These are phyloP conservation scores for Stylonectria norvegica DNA, from an alignment of 2,329 filamentous ascomycete species.

Conservation along the genomic window DNA sequence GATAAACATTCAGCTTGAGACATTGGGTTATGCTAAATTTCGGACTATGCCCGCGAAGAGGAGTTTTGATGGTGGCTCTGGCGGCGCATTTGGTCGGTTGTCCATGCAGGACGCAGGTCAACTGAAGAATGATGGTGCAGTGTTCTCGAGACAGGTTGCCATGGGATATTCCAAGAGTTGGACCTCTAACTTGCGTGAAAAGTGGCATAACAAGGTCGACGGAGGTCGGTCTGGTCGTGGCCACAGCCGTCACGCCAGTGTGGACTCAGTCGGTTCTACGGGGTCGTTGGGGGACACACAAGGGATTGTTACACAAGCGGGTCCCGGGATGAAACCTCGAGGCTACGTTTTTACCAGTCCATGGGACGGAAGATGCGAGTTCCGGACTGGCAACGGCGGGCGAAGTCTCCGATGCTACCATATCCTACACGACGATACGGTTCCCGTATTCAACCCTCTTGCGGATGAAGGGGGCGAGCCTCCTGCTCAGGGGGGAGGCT, in stretches of 20 bases:
- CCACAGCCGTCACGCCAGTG: conserved; percentile 30
- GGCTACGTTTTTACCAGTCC: conserved; percentile 80
- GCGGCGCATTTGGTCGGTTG: conserved; percentile 9
- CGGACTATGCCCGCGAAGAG: conserved; percentile 44
- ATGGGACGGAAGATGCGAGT: conserved; percentile 85
- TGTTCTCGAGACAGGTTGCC: conserved; percentile 53
- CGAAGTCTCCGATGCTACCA: conserved; percentile 73
- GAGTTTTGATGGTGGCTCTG: conserved; percentile 31
- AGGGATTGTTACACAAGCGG: conserved; percentile 36
- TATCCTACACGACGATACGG: conserved; percentile 48
- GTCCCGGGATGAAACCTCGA: conserved; percentile 49
- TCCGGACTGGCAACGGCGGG: conserved; percentile 73
- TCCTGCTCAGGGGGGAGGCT: conserved; percentile 23
- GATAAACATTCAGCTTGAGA: conserved; percentile 52
- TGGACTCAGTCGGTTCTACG: conserved; percentile 30
- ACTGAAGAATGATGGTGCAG: conserved; percentile 23
- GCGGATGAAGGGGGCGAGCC: conserved; percentile 33
- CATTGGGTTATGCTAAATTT: conserved; percentile 56
- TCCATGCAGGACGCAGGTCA: conserved; percentile 6
- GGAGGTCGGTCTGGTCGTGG: conserved; percentile 23
- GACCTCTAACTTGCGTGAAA: conserved; percentile 44
- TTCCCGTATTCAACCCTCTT: conserved; percentile 42
- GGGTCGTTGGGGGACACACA: conserved; percentile 29
- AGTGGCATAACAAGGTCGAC: conserved; percentile 40
- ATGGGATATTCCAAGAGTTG: conserved; percentile 56